Conservation (phyloP, 2,329 filamentous ascomycete species). For the Aspergillus glaucus region DNA sequence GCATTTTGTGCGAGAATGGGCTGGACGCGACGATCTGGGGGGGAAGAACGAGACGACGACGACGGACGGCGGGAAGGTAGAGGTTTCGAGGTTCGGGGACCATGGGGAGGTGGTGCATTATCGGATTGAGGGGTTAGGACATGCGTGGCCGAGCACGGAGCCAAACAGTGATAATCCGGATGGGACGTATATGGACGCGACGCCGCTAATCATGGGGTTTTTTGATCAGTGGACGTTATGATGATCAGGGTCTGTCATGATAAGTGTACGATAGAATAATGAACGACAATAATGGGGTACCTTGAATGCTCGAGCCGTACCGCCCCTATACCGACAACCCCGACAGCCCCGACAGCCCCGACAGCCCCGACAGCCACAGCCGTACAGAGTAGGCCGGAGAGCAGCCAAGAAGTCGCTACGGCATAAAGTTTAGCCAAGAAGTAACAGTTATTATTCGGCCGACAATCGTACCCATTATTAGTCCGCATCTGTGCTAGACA, state of each 20-base stretch:
- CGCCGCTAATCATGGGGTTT: slow-evolving; percentile 14
- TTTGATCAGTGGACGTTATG: slow-evolving; percentile 7
- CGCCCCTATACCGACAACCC: too few species aligned
- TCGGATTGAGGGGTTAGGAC: slow-evolving; percentile 10
- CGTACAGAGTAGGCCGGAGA: too few species aligned
- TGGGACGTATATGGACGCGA: slow-evolving; percentile 15
- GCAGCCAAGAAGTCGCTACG: too few species aligned
- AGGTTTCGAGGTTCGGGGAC: slow-evolving; percentile 2
- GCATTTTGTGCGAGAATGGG: slow-evolving; percentile 17
- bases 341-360: too few species aligned
- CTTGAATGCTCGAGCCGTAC: too few species aligned
- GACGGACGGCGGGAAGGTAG: slow-evolving; percentile 2
- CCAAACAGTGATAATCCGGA: slow-evolving; percentile 12
- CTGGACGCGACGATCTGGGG: slow-evolving; percentile 18
- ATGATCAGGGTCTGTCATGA: not conserved
- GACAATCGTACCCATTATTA: too few species aligned
- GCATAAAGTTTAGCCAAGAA: too few species aligned
- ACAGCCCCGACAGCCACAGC: too few species aligned
- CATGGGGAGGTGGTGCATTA: slow-evolving; percentile 10
- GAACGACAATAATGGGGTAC: not conserved
- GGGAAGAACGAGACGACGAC: slow-evolving; percentile 3
- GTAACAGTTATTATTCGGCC: too few species aligned
- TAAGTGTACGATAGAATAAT: too few species aligned
- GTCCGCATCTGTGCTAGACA: too few species aligned
- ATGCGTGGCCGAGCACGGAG: slow-evolving; percentile 16